A percentile compares a stretch with the other conserved stretches of the same genome.
Evolutionary conservation across 352 stramenopile genomes (phyloP).

Genomic region (Aphanomyces invadans): DNA sequence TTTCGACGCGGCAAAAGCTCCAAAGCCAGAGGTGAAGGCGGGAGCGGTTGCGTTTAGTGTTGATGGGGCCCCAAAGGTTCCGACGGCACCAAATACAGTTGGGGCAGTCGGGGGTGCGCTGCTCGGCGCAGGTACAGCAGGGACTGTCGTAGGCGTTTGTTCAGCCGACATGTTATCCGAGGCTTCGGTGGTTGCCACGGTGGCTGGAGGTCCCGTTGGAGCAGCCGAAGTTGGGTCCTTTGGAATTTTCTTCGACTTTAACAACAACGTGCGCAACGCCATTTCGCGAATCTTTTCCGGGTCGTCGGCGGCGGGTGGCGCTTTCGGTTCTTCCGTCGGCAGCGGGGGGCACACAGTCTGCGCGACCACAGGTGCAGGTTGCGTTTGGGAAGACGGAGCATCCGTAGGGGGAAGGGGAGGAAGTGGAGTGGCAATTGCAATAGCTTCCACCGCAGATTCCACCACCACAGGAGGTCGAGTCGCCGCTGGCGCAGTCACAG

Average conservation of each 20-base stretch:
- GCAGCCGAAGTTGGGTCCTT: slow-evolving; percentile 14
- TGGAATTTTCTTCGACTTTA: slow-evolving; percentile 21
- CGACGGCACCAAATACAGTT: too few species aligned
- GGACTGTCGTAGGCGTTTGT: background rate
- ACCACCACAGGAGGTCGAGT: background rate
- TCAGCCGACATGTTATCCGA: too few species aligned
- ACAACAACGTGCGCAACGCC: slow-evolving; percentile 3
- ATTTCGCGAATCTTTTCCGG: slow-evolving; percentile 18
- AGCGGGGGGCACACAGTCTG: background rate
- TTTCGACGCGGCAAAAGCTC: slow-evolving; percentile 31
- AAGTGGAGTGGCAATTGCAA: background rate
- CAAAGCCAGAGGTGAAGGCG: slow-evolving; percentile 12
- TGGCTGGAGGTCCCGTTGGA: too few species aligned
- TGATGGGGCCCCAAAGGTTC: slow-evolving; percentile 18
- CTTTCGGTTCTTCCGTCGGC: background rate
- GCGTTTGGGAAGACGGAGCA: slow-evolving; percentile 1
- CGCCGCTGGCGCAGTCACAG: background rate
- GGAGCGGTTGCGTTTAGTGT: slow-evolving; percentile 16
- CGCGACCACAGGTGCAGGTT: too few species aligned
- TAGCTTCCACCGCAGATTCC: slow-evolving; percentile 11
- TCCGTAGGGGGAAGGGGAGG: background rate
- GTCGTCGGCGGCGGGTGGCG: slow-evolving; percentile 4
- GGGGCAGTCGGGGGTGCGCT: background rate
- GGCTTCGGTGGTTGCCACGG: background rate
- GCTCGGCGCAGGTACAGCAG: slow-evolving; percentile 25